Evolutionary conservation across 495 filamentous ascomycete genomes (phyloP).

Genomic region (Tuber calosporum): DNA sequence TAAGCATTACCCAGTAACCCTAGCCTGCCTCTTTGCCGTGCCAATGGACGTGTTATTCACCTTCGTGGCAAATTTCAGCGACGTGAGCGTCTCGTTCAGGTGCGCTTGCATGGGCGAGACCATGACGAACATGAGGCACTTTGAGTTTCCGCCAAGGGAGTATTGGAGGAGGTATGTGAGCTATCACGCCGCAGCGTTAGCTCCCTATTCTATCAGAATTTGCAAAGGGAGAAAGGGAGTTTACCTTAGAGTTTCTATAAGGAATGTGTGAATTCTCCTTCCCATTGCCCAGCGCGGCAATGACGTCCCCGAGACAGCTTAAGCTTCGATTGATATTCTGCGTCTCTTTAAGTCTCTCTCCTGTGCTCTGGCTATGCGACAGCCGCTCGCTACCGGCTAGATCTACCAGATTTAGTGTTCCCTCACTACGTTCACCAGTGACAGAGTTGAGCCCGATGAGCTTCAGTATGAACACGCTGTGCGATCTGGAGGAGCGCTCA

Average conservation of each 20-base stretch:
- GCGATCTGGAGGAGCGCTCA: constrained; percentile 83
- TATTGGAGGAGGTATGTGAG: constrained; percentile 94
- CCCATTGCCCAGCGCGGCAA: constrained; percentile 79
- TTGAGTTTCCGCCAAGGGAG: constrained; percentile 87
- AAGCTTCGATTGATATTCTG: constrained; percentile 95
- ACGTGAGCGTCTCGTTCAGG: constrained; percentile 85
- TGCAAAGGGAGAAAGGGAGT: constrained; percentile 17
- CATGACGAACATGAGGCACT: constrained; percentile 99
- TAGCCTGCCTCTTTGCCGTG: constrained; percentile 37
- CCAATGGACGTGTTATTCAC: constrained; percentile 47
- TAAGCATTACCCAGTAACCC: constrained; percentile 24
- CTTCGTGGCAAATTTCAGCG: constrained; percentile 93
- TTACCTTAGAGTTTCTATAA: constrained; percentile 88
- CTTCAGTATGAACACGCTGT: constrained; percentile 94
- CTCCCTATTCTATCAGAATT: neutral
- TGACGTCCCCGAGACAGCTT: constrained; percentile 88
- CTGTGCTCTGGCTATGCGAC: constrained; percentile 72
- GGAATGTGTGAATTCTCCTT: constrained; percentile 82
- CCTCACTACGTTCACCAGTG: constrained; percentile 77
- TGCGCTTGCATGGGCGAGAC: constrained; percentile 86
- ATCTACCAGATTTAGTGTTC: constrained; percentile 93
- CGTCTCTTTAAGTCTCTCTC: constrained; percentile 83
- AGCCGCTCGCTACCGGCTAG: constrained; percentile 88
- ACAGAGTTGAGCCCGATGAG: constrained; percentile 72
- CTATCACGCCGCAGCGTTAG: constrained; percentile 44